A percentile compares a stretch with the other conserved stretches of the same genome.
These are phyloP conservation scores for Arabidopsis suecica DNA, from an alignment of 345 rosid species.

Conservation along the genomic window DNA sequence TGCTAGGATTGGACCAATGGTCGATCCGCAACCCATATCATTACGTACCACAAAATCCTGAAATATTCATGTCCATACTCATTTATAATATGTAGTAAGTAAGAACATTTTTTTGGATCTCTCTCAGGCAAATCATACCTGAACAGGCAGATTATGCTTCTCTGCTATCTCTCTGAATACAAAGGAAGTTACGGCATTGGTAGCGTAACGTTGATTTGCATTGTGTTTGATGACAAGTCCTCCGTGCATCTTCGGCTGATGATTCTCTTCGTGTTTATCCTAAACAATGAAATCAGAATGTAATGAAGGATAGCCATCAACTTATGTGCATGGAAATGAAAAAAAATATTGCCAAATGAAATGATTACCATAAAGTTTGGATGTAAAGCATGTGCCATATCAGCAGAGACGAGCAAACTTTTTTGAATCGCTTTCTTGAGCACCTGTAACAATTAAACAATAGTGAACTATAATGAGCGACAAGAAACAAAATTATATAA, in stretches of 20 bases:
- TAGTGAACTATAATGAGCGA: neutral
- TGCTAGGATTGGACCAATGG: constrained; percentile 95
- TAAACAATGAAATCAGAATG: constrained; percentile 40
- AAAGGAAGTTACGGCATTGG: constrained; percentile 86
- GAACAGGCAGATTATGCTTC: constrained; percentile 76
- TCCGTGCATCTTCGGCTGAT: constrained; percentile 96
- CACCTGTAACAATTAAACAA: constrained; percentile 52
- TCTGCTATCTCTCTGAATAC: constrained; percentile 83
- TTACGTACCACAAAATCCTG: constrained; percentile 99
- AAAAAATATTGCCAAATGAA: constrained; percentile 1
- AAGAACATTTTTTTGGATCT: constrained; percentile 14
- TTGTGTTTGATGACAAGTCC: constrained; percentile 98
- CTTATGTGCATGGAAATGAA: neutral
- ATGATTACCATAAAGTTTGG: constrained; percentile 80
- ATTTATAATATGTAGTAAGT: neutral
- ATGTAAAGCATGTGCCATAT: constrained; percentile 98
- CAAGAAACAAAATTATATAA: neutral
- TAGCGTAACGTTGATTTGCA: constrained; percentile 96
- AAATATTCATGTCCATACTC: neutral
- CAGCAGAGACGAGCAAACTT: constrained; percentile 93
- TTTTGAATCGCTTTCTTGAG: constrained; percentile 85
- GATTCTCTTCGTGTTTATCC: constrained; percentile 98
- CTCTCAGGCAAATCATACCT: constrained; percentile 53
- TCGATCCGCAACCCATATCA: constrained; percentile 93
- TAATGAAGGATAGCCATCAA: constrained; percentile 12